A percentile compares a stretch with the other conserved stretches of the same genome.
phyloP scores from a whole-genome alignment of 1,139 yeast species.

The Candida tunisiensis region DNA sequence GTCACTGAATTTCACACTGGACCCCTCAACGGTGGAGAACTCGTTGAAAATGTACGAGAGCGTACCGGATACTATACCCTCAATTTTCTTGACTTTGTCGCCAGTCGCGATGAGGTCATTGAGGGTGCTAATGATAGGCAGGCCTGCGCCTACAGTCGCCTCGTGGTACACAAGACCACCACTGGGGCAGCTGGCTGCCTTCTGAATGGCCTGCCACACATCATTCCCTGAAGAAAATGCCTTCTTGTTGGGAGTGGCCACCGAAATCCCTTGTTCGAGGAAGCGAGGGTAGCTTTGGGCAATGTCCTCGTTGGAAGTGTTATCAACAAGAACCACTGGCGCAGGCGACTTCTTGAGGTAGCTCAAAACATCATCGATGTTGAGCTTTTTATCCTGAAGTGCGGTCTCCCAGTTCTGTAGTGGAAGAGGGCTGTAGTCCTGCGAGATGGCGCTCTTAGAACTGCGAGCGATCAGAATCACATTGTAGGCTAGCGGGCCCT shows the following conservation, averaged over 20 bases:
- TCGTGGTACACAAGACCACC: constrained; percentile 90
- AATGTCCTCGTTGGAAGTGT: constrained; percentile 69
- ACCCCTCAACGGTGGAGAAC: constrained; percentile 49
- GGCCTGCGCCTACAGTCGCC: constrained; percentile 98
- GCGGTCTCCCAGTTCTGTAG: constrained; percentile 37
- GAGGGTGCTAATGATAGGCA: constrained; percentile 81
- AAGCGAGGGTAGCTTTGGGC: constrained; percentile 67
- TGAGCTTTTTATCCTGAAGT: constrained; percentile 27
- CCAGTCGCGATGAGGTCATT: constrained; percentile 84
- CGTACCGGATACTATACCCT: constrained; percentile 95
- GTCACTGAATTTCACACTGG: constrained; percentile 65
- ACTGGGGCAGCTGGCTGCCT: constrained; percentile 25
- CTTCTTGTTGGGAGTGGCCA: constrained; percentile 97
- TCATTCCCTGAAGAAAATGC: constrained; percentile 75
- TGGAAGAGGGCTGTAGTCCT: constrained; percentile 56
- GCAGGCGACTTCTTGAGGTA: constrained; percentile 47
- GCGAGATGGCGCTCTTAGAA: constrained; percentile 45
- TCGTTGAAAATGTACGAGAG: constrained; percentile 92
- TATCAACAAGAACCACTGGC: constrained; percentile 81
- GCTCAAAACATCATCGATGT: constrained; percentile 38
- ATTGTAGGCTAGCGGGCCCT: constrained; percentile 25
- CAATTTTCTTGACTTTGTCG: constrained; percentile 76
- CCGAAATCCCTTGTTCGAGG: constrained; percentile 62
- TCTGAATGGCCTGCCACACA: constrained; percentile 64
- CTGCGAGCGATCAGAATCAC: constrained; percentile 73